Evolutionary conservation across 2,329 filamentous ascomycete genomes (phyloP).

Genomic region (Sarocladium brachiariae): DNA sequence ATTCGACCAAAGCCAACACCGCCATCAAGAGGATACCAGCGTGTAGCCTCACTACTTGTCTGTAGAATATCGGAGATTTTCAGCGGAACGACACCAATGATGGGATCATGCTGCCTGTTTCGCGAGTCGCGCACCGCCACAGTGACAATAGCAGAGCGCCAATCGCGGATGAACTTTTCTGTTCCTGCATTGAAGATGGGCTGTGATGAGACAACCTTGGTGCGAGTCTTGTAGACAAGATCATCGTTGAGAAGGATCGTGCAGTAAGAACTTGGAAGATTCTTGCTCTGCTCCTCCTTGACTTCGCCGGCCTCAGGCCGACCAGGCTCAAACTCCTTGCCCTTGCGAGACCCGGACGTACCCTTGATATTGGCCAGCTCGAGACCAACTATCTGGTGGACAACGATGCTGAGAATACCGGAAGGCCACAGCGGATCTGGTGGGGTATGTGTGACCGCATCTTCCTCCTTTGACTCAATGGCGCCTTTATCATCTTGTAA

Average conservation of each 20-base stretch:
- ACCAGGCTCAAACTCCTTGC: conserved; percentile 82
- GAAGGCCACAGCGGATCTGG: conserved; percentile 96
- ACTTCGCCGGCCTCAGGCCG: conserved; percentile 74
- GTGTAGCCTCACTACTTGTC: conserved; percentile 75
- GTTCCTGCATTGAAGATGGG: conserved; percentile 97
- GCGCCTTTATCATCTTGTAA: conserved; percentile 75
- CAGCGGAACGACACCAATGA: conserved; percentile 84
- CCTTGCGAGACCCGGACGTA: conserved; percentile 71
- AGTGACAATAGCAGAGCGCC: conserved; percentile 80
- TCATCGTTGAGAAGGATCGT: conserved; percentile 88
- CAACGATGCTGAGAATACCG: conserved; percentile 75
- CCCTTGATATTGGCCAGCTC: conserved; percentile 90
- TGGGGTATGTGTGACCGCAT: conserved; percentile 82
- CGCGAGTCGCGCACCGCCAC: conserved; percentile 83
- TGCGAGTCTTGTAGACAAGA: conserved; percentile 84
- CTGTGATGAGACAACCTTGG: conserved; percentile 88
- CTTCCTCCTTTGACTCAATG: conserved; percentile 63
- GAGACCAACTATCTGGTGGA: conserved; percentile 93
- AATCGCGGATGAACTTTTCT: conserved; percentile 87
- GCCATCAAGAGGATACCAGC: conserved; percentile 95
- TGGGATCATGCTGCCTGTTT: conserved; percentile 88
- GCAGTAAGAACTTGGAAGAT: conserved; percentile 86
- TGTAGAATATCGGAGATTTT: conserved; percentile 84
- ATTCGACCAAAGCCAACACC: conserved; percentile 88
- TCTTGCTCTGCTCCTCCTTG: conserved; percentile 73